Base-by-base conservation (phyloP, 306 rosid genomes). In the Malus fusca region DNA sequence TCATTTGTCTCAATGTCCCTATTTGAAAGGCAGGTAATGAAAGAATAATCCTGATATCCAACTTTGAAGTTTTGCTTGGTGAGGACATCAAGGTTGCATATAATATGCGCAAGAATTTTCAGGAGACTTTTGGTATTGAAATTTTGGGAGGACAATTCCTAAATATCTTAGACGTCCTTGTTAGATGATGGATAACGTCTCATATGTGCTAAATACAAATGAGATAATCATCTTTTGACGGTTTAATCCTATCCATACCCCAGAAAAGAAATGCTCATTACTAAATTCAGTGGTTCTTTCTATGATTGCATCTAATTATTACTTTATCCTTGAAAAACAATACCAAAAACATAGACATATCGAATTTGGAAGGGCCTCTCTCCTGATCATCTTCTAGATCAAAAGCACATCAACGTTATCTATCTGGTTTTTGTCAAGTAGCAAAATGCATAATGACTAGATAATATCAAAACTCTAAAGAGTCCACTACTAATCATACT, bases 1-100 rank as follows among this genome's bases (percentile, higher is more conserved):
- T 25, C 72, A 71, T 51, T 51, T 51, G 11, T n/a, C 65, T 69
- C 37, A 40, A 8, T 66, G 55, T 48, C 55, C 79, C 11, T 25
- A 52, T 66, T 68, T 53, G 25, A 7, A 77, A 68, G 68, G 62
- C 80, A 77, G 43, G 56, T 53, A 30, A 55, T 23, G 37, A 53
- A 37, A 48, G 55, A 48, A 48, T 15, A 48, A 48, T 12, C 66
- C 18, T 26, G 15, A 58, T 40, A 48, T 48, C 51, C 3, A 5
- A 40, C 46, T 56, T 56, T 68, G 56, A 76, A 56, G 15, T 70
- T 42, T 68, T 68, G 46, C 65, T 25, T 4, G 74, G 42, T 77
- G 69, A 31, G 21, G 48, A 11, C 28, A 9, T 58, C 59, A 58
- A 43, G 37, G 23, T 33, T 12, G 75, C 63, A 52, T n/a, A 13